Evolutionary conservation across 805 yeast species (phyloP).

Genomic region (Suhomyces xylopsoci): DNA sequence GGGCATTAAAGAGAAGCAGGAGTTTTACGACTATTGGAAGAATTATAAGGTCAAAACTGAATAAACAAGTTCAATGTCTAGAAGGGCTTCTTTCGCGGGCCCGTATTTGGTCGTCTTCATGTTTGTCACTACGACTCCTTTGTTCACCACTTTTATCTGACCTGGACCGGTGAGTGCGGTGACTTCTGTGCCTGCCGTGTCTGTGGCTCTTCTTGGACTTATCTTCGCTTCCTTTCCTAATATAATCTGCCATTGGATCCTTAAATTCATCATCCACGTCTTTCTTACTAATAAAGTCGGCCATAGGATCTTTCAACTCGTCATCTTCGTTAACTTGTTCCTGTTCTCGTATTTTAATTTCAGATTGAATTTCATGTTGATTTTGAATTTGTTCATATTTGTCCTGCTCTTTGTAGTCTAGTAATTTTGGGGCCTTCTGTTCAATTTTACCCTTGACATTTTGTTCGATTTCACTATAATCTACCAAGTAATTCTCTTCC

Average conservation of each 20-base stretch:
- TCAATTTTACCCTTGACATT: conserved; percentile 3
- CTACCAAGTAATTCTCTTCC: conserved; percentile 41
- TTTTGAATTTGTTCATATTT: conserved; percentile 15
- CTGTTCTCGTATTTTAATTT: not conserved
- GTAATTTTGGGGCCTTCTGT: not conserved
- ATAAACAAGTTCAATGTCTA: not conserved
- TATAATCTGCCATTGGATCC: conserved; percentile 20
- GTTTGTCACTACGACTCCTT: not conserved
- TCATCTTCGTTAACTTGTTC: conserved; percentile 7
- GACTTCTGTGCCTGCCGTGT: conserved; percentile 3
- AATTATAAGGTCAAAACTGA: conserved; percentile 2
- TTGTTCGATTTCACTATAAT: conserved; percentile 19
- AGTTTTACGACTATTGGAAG: conserved; percentile 19
- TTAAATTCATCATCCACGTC: conserved; percentile 20
- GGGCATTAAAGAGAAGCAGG: conserved; percentile 25
- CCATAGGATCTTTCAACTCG: conserved; percentile 37
- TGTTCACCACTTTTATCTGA: not conserved
- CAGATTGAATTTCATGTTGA: conserved; percentile 1
- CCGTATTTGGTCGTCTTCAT: not conserved
- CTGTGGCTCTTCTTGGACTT: conserved; percentile 3
- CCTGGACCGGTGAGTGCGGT: conserved; percentile 1
- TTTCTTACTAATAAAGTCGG: conserved; percentile 17
- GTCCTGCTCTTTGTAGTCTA: not conserved
- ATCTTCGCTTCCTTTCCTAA: conserved; percentile 5
- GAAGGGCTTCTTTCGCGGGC: conserved; percentile 3